Evolutionary conservation across 1,284 basidiomycete species (phyloP), one percentile per base, ranked within the genome.

Genomic region (Lignosus rhinocerotis): DNA sequence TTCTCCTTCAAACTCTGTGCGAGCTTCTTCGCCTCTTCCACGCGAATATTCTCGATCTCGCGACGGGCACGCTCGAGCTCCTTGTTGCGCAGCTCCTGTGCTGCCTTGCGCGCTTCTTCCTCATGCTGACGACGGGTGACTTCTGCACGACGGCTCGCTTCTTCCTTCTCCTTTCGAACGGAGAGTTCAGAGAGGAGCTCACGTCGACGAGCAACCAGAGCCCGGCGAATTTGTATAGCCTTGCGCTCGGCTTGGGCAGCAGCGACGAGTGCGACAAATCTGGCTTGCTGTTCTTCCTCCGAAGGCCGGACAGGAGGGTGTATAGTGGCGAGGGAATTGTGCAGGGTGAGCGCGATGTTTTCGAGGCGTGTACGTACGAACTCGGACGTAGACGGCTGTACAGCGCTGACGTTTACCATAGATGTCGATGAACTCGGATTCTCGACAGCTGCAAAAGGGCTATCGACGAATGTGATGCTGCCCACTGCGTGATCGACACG

Each of bases 401-500:
- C 77, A 33, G 80, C 72, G 42, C 73, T 70, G 61, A 84, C 78
- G 56, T 70, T 64, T 3, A 69, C 65, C 54, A 65, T 63, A 32
- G 70, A 67, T 4, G 66, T 68, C 19, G 75, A 72, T 16, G 73
- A 75, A 34, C 78, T 72, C 5, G 75, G 72, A 39, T 84, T 83
- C 47, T 87, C 83, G 10, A 75, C 69, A 6, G 75, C 69, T 33
- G 76, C 73, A 67, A 88, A 91, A 0, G 86, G 80, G 58, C 93
- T 90, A 67, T 96, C 92, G 53, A 88, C 81, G 73, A 99, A 99
- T 12, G 87, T 83, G 74, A 99, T 89, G 62, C 88, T 89, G 41
- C 94, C 91, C 10, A 84, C 84, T 45, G 90, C 87, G 73, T 99
- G 97, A 76, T 99, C 95, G 50, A 98, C 87, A 19, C 89, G 87